These are phyloP conservation scores for Rhodotorula kratochvilovae DNA, from an alignment of 768 basidiomycete species.

Conservation along the genomic window DNA sequence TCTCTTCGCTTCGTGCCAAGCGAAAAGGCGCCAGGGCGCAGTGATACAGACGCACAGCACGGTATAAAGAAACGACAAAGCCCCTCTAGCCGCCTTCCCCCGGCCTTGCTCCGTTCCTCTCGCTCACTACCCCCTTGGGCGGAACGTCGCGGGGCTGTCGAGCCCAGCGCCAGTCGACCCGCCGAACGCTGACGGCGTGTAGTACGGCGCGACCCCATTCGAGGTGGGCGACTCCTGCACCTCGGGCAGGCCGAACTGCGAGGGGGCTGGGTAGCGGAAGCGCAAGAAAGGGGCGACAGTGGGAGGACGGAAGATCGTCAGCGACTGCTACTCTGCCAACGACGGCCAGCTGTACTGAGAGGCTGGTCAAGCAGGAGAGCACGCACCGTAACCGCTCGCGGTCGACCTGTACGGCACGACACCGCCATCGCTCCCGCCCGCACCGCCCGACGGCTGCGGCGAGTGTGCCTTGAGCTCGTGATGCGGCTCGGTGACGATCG, in stretches of 20 bases:
- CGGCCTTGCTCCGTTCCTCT: not conserved
- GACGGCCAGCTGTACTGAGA: too few relatives aligned
- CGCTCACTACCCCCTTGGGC: not conserved
- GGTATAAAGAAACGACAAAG: too few relatives aligned
- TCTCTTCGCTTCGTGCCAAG: too few relatives aligned
- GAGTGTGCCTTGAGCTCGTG: not conserved
- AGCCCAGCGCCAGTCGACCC: not conserved
- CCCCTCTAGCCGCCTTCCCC: too few relatives aligned
- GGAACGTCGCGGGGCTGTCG: not conserved
- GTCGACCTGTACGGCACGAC: slow-evolving; percentile 2
- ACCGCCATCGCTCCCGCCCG: not conserved
- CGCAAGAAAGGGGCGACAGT: too few relatives aligned
- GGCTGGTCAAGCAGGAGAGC: too few relatives aligned
- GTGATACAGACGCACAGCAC: too few relatives aligned
- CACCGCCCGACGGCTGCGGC: not conserved
- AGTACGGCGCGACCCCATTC: too few relatives aligned
- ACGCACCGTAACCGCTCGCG: not conserved
- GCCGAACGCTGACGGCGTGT: not conserved
- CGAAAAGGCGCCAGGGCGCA: too few relatives aligned
- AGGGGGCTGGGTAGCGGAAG: not conserved
- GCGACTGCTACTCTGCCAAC: too few relatives aligned
- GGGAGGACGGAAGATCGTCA: too few relatives aligned
- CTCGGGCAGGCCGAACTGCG: not conserved
- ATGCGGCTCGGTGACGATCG: not conserved
- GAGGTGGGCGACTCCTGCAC: not conserved